Conservation (phyloP, 805 yeast genomes). For the Suhomyces sp. region DNA sequence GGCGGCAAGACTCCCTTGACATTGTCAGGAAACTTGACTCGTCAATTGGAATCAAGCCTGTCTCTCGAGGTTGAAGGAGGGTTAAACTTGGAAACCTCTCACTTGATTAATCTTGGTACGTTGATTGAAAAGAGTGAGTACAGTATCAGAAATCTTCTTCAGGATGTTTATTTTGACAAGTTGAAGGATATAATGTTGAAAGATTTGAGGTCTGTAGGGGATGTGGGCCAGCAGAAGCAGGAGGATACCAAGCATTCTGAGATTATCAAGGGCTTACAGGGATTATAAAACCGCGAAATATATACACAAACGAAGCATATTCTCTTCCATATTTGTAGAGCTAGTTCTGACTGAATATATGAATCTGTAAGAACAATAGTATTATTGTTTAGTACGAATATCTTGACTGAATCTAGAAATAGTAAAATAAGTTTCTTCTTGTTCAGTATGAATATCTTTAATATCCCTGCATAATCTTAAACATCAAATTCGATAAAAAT, state of each 20-base stretch:
- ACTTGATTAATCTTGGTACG: slow-evolving; percentile 81
- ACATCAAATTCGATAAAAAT: too few relatives aligned
- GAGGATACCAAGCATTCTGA: slow-evolving; percentile 35
- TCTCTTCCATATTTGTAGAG: too few relatives aligned
- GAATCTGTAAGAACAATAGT: too few relatives aligned
- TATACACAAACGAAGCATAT: too few relatives aligned
- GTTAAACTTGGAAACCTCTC: slow-evolving; percentile 52
- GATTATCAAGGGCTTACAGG: slow-evolving; percentile 38
- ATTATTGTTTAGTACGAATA: too few relatives aligned
- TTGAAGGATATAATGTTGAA: slow-evolving; percentile 75
- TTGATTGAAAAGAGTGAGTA: slow-evolving; percentile 86
- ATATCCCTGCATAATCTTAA: too few relatives aligned
- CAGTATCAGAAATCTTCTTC: slow-evolving; percentile 79
- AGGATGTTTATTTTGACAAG: slow-evolving; percentile 94
- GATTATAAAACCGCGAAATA: slow-evolving; percentile 15
- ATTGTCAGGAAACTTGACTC: slow-evolving; percentile 79
- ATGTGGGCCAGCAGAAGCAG: slow-evolving; percentile 26
- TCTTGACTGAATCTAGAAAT: too few relatives aligned
- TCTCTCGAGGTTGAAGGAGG: slow-evolving; percentile 35
- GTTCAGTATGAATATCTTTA: too few relatives aligned
- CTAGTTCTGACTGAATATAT: too few relatives aligned
- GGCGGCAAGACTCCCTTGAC: slow-evolving; percentile 27
- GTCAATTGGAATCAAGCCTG: slow-evolving; percentile 67
- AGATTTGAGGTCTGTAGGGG: slow-evolving; percentile 41
- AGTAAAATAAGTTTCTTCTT: too few relatives aligned